Base-by-base conservation (phyloP, 2,329 filamentous ascomycete genomes). In the Fusarium cyanostomum region DNA sequence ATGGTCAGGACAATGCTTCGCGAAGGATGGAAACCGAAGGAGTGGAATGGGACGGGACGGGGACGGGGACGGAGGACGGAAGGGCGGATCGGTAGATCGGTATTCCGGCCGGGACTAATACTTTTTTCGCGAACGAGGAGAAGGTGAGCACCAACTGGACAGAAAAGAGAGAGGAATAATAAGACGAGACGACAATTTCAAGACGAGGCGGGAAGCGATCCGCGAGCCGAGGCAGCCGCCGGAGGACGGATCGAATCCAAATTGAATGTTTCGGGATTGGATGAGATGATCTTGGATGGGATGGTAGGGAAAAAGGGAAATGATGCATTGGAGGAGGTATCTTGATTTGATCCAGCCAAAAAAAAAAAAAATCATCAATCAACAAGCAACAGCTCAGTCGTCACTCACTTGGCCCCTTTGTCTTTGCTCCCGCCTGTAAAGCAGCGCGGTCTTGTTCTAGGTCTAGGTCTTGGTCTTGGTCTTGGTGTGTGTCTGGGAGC, bases 21-120 rank as follows among this genome's bases (percentile, higher is more conserved):
- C 33, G 65, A 43, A 66, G 43, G 53, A 66, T 56, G 62, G 45
- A 52, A 49, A 56, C 46, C 26, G 37, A 50, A 44, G 33, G 9
- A 48, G 52, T 62, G 61, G 56, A 41, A 52, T 46, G 37, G 45
- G 49, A 45, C 62, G 46, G 37, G 34, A 51, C 62, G 62, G 62
- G 24, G 33, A 66, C 56, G 57, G 63, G 50, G 35, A 58, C 63
- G 59, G 52, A n/a, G 39, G 48, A 41, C 64, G 60, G 64, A 62
- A 58, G 42, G 6, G 42, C 58, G 56, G 63, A 67, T 52, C 59
- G 59, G 64, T 52, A 43, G 59, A 55, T 66, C 49, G 63, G 59
- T 49, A 45, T 52, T 56, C 63, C 59, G 59, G 46, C 64, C 62
- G 62, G 63, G 46, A 30, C 51, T 51, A 52, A 44, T 31, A 64